Evolutionary conservation across 2,329 filamentous ascomycete genomes (phyloP).

Genomic region (Orbilia quercus): DNA sequence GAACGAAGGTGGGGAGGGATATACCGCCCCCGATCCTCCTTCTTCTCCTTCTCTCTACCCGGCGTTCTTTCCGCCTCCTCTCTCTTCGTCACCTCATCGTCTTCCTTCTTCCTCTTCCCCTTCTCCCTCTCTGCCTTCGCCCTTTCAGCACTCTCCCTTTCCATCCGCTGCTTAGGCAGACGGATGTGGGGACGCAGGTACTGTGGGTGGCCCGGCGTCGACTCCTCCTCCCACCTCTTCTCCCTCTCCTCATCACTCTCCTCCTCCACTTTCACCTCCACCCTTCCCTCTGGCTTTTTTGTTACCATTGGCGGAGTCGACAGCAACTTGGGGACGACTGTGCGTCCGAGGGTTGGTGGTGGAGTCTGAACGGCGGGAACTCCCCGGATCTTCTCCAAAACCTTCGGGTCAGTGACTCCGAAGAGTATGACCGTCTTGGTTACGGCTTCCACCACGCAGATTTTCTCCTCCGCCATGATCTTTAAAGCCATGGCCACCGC

Average conservation of each 20-base stretch:
- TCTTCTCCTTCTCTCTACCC: background rate
- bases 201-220: too few species aligned
- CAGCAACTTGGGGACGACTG: background rate
- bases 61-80: background rate
- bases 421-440: slow-evolving; percentile 40
- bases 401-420: slow-evolving; percentile 47
- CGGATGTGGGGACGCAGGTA: slow-evolving; percentile 24
- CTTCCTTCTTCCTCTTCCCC: background rate
- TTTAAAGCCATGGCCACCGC: slow-evolving; percentile 30
- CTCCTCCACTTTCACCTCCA: too few species aligned
- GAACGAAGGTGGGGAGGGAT: slow-evolving; percentile 42
- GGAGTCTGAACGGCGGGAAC: too few species aligned
- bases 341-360: background rate
- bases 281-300: too few species aligned
- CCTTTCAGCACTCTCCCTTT: background rate
- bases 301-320: too few species aligned
- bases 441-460: slow-evolving; percentile 15
- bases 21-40: slow-evolving; percentile 7
- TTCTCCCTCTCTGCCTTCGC: background rate
- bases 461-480: slow-evolving; percentile 30
- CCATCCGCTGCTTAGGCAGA: background rate
- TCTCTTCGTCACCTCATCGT: background rate
- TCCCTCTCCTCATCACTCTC: too few species aligned
- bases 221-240: too few species aligned
- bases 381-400: slow-evolving; percentile 37